These are phyloP conservation scores for Nakazawaea wyomingensis DNA, from an alignment of 805 yeast species.

Conservation along the genomic window DNA sequence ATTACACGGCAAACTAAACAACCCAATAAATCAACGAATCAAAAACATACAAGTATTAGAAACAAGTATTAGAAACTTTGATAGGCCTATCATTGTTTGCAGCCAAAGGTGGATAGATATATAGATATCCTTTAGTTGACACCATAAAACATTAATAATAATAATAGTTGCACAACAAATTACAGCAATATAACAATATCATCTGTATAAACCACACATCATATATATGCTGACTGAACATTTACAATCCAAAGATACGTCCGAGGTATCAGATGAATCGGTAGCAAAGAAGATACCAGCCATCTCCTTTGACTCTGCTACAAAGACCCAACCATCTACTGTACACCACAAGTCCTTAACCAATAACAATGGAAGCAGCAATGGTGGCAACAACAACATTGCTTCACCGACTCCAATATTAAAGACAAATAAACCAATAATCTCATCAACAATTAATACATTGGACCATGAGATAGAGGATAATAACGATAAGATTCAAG, in stretches of 20 bases:
- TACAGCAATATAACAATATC: no score
- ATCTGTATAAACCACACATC: no score
- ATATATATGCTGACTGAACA: neutral
- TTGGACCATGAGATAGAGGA: constrained; percentile 2
- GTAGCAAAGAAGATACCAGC: neutral
- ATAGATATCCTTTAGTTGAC: no score
- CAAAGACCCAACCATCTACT: constrained; percentile 7
- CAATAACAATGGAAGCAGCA: no score
- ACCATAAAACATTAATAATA: no score
- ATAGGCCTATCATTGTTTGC: no score
- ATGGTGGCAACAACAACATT: neutral
- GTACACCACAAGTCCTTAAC: constrained; percentile 4
- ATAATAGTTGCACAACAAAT: no score
- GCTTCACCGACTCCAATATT: constrained; percentile 5
- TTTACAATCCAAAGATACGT: neutral
- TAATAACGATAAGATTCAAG: constrained; percentile 41
- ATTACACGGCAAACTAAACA: no score
- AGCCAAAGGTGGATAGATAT: no score
- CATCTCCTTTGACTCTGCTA: constrained; percentile 10
- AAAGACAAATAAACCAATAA: neutral
- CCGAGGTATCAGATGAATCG: neutral
- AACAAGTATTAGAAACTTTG: no score
- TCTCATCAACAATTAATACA: neutral
- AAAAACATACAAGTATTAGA: no score
- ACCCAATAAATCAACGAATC: no score